A percentile compares a stretch with the other conserved stretches of the same genome.
These are phyloP conservation scores for Helichrysum umbraculigerum DNA, from an alignment of 129 eudicot genomes.

Conservation along the genomic window DNA sequence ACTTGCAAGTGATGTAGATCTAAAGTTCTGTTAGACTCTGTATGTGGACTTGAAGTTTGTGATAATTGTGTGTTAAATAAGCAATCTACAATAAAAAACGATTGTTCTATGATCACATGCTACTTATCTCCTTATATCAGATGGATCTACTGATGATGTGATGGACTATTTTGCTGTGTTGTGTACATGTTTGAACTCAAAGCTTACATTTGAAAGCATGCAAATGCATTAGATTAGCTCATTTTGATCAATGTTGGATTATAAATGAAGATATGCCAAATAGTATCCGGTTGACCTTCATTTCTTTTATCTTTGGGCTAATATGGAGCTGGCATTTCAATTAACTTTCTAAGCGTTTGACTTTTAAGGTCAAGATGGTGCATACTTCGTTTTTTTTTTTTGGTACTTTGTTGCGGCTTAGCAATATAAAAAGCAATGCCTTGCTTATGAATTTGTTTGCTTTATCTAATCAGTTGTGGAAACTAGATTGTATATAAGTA, in stretches of 20 bases:
- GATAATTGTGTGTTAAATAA: background rate
- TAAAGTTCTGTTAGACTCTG: background rate
- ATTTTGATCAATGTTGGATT: too few species aligned
- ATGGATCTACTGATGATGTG: background rate
- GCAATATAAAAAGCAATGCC: background rate
- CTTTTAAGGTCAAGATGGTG: background rate
- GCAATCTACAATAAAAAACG: background rate
- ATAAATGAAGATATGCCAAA: background rate
- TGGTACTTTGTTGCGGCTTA: background rate
- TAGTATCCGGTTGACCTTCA: background rate
- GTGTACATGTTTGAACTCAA: too few species aligned
- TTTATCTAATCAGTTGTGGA: background rate
- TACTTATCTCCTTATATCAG: background rate
- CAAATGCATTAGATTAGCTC: background rate
- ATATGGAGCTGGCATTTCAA: background rate
- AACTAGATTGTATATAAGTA: background rate
- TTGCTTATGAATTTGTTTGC: background rate
- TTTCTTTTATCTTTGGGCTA: background rate
- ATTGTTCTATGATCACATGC: background rate
- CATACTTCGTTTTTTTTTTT: background rate
- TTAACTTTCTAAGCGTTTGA: too few species aligned
- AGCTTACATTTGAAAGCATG: background rate
- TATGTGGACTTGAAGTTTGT: background rate
- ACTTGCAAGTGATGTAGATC: background rate
- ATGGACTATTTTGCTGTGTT: background rate